Percentiles rank a stretch among this genome's conserved stretches.
These are phyloP conservation scores for Paracorniculantispora psalliotae DNA, from an alignment of 2,329 filamentous ascomycete genomes.

Conservation along the genomic window DNA sequence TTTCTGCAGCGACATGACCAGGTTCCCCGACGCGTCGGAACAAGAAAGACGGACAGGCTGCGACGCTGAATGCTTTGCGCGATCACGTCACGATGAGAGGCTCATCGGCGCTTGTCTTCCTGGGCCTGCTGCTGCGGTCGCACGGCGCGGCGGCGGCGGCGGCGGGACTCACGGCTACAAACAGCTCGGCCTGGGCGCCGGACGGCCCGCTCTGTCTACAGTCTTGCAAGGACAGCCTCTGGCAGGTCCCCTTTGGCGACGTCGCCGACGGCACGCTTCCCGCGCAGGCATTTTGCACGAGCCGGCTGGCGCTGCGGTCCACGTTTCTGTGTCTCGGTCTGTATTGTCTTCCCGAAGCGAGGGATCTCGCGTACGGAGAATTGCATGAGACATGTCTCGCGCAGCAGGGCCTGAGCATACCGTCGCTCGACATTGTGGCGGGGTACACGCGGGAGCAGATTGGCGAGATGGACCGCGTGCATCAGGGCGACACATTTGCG, in stretches of 20 bases:
- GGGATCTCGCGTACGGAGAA: slow-evolving; percentile 19
- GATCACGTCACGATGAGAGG: slow-evolving; percentile 3
- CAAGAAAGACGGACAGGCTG: neutral
- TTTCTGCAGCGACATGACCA: neutral
- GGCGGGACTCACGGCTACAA: neutral
- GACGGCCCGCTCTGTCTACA: slow-evolving; percentile 24
- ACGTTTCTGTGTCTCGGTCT: slow-evolving; percentile 34
- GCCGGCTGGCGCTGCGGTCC: slow-evolving; percentile 25
- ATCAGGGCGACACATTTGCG: slow-evolving; percentile 21
- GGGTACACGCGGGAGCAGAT: slow-evolving; percentile 31
- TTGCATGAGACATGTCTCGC: slow-evolving; percentile 33
- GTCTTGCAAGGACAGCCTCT: slow-evolving; percentile 28
- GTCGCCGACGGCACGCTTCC: slow-evolving; percentile 23
- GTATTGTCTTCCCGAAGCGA: slow-evolving; percentile 28
- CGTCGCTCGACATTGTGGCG: slow-evolving; percentile 29
- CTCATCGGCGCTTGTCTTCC: neutral
- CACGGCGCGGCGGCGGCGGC: neutral
- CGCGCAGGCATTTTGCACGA: slow-evolving; percentile 25
- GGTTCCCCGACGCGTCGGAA: neutral
- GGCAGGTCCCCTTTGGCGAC: slow-evolving; percentile 28
- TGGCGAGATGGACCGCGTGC: slow-evolving; percentile 25
- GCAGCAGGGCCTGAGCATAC: slow-evolving; percentile 23
- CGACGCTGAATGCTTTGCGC: neutral
- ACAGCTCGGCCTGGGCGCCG: slow-evolving; percentile 1
- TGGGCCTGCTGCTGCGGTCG: neutral